Base-by-base conservation (phyloP, 306 rosid species). In the Vachellia pachyceras region DNA sequence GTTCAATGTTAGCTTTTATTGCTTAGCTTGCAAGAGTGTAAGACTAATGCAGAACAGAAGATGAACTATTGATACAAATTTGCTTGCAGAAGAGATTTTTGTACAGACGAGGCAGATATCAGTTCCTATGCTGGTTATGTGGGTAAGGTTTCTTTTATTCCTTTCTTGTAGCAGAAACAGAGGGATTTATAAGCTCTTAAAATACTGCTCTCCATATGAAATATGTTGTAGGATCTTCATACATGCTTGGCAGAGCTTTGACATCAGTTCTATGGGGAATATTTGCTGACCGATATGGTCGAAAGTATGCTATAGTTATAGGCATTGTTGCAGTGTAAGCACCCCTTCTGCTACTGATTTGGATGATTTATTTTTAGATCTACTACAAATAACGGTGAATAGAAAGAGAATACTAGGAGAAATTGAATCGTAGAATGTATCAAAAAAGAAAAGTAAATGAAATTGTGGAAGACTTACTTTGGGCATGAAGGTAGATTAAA, bases 71-170 rank as follows among this genome's bases (percentile, higher is more conserved):
- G 63, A 55, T 55, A 3, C 63, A 55, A 20, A n/a, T 55, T 55
- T 55, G 25, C 13, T 20, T 20, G 12, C 29, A 20, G 63, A n/a
- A 55, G 63, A 55, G 63, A 55, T 55, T 55, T 55, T 20, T 29
- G 63, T 55, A 12, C 20, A 22, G 63, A 55, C 63, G 33, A 55
- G 33, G 63, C 63, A 20, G 33, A 55, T 55, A 55, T 55, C 29
- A 55, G 63, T 55, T 55, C 63, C 63, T 55, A 55, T 55, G 63
- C 63, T 20, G 63, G 63, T 55, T 55, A 55, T 55, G 29, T 55
- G 11, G 63, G 29, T 55, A 22, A 55, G 23, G 25, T 55, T 20
- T 0, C 63, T 55, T 55, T 7, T 55, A 55, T 29, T 55, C 12
- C 63, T 55, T n/a, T 55, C 4, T 55, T 55, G 33, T 55, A 20